Conservation (phyloP, 495 filamentous ascomycete genomes). For the Penicillium ochrochloron region DNA sequence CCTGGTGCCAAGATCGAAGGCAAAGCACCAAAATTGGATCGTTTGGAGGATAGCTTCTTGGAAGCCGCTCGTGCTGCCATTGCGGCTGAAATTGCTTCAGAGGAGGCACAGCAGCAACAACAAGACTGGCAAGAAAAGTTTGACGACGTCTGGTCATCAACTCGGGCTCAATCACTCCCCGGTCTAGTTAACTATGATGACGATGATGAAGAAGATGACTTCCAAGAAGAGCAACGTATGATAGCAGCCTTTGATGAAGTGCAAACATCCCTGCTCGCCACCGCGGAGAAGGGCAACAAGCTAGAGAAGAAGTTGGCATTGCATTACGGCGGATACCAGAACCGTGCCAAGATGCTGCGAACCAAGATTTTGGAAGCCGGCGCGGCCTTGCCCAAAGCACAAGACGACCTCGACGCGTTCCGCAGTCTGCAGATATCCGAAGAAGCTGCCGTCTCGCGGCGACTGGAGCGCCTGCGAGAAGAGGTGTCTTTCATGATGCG, state of each 20-base stretch:
- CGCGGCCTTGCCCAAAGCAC: slow-evolving; percentile 74
- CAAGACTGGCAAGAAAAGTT: slow-evolving; percentile 60
- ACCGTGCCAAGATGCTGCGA: slow-evolving; percentile 79
- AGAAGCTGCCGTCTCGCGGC: slow-evolving; percentile 68
- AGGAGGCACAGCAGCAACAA: slow-evolving; percentile 50
- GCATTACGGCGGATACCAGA: slow-evolving; percentile 87
- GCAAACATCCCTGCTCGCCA: slow-evolving; percentile 69
- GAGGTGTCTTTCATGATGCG: slow-evolving; percentile 83
- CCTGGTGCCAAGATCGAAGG: slow-evolving; percentile 67
- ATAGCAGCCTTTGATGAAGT: slow-evolving; percentile 56
- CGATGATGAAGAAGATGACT: slow-evolving; percentile 58
- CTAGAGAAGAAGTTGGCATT: slow-evolving; percentile 91
- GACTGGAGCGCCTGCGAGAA: slow-evolving; percentile 76
- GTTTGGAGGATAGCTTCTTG: slow-evolving; percentile 71
- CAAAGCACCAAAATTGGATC: slow-evolving; percentile 61
- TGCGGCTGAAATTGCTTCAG: slow-evolving; percentile 65
- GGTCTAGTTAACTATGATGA: slow-evolving; percentile 79
- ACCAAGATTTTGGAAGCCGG: slow-evolving; percentile 81
- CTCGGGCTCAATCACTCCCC: slow-evolving; percentile 65
- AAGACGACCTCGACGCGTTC: slow-evolving; percentile 73
- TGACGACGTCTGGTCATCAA: slow-evolving; percentile 67
- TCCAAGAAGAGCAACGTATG: slow-evolving; percentile 54
- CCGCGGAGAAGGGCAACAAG: slow-evolving; percentile 80
- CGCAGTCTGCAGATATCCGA: slow-evolving; percentile 77
- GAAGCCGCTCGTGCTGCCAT: slow-evolving; percentile 78